Evolutionary conservation across 2,329 filamentous ascomycete genomes (phyloP), one percentile per base, ranked within the genome.

Genomic region (Exserohilum rostratum): DNA sequence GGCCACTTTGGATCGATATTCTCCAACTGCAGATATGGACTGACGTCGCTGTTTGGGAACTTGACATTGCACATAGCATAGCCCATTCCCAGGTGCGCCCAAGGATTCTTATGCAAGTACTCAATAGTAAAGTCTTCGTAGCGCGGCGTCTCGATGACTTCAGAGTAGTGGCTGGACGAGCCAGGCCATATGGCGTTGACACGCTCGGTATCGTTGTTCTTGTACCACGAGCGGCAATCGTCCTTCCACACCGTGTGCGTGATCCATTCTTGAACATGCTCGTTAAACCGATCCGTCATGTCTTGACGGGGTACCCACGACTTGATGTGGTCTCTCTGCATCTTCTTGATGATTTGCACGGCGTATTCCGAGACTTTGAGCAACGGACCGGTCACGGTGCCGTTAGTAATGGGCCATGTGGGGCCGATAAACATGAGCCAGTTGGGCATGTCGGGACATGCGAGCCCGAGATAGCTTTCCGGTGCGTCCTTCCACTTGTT

Each of bases 161-260:
- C 63, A 17, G 65, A 70, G 55, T 82, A 83, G 49, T 83, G 81
- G 37, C 83, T 74, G 0, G 77, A 79, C 3, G 75, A 78, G 3
- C 82, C 82, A 0, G 82, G 81, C 77, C 78, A 84, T 1, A 84
- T 70, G 3, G 80, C 70, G 18, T 73, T 73, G 18, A 75, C 68
- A 4, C 70, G 65, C 1, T 70, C 71, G 1, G 71, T 74, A 0
- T 70, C 64, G 27, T 75, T 73, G 62, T 82, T 76, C 62, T 78
- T 78, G 66, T 80, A 81, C 77, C 78, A 80, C 1, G 64, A 62
- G 38, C 78, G 71, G 50, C 79, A 81, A 5, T 76, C 70, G 20
- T 77, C 73, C 51, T 77, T 79, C 78, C 78, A 82, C 6, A 82
- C 79, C 0, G 79, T 82, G 53, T 80, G 76, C 61, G 78, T 80